A percentile compares a stretch with the other conserved stretches of the same genome.
Evolutionary conservation across 805 yeast species (phyloP).

Genomic region (Cyberlindnera lachancei): DNA sequence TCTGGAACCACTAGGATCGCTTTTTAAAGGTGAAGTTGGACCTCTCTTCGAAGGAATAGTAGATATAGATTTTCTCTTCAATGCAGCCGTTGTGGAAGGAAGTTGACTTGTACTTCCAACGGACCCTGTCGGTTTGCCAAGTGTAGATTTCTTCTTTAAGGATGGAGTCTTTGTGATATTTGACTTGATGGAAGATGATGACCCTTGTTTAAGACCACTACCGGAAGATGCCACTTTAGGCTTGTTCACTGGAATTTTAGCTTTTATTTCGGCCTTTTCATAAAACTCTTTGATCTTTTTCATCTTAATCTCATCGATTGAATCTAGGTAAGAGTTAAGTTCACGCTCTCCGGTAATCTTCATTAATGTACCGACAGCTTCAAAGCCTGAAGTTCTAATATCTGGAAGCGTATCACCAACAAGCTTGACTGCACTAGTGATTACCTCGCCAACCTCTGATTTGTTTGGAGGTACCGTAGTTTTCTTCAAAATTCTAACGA

Average conservation of each 20-base stretch:
- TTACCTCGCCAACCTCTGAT: conserved; percentile 48
- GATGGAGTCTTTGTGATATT: conserved; percentile 2
- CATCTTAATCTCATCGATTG: conserved; percentile 71
- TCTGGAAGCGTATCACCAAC: conserved; percentile 80
- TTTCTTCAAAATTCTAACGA: conserved; percentile 53
- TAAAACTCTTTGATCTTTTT: conserved; percentile 56
- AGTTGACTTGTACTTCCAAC: conserved; percentile 4
- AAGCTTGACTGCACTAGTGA: conserved; percentile 51
- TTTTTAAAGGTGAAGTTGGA: conserved; percentile 64
- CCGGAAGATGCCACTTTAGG: conserved; percentile 18
- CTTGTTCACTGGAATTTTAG: conserved; percentile 25
- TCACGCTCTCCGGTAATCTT: conserved; percentile 74
- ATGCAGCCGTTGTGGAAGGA: conserved; percentile 5
- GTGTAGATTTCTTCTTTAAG: conserved; percentile 8
- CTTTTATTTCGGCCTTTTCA: conserved; percentile 48
- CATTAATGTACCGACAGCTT: conserved; percentile 73
- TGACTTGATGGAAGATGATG: conserved; percentile 10
- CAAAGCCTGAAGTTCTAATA: conserved; percentile 70
- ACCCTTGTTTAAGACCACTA: conserved; percentile 2
- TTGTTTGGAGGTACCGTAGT: conserved; percentile 42
- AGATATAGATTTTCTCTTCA: conserved; percentile 15
- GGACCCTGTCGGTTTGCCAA: conserved; percentile 8
- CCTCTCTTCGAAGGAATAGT: conserved; percentile 58
- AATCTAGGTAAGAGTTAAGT: conserved; percentile 49
- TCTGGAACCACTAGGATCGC: conserved; percentile 24